Evolutionary conservation across 352 stramenopile species (phyloP).

Genomic region (Globisporangium nodosum): DNA sequence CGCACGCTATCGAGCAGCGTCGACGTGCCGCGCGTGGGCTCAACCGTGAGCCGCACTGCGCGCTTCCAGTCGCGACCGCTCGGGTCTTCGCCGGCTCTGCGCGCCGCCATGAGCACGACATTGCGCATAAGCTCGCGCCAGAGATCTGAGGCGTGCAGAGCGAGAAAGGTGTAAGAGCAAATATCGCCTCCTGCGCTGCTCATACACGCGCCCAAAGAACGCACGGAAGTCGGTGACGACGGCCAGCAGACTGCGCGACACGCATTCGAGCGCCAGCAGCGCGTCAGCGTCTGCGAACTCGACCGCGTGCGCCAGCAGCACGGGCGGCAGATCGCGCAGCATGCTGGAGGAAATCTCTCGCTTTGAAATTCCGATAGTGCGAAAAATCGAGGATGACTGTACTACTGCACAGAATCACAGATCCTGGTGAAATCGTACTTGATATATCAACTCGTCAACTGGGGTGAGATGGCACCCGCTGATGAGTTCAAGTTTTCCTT

Average conservation of each 20-base stretch:
- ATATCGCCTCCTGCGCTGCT: too few relatives aligned
- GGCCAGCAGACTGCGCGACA: slow-evolving; percentile 5
- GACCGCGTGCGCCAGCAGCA: slow-evolving; percentile 33
- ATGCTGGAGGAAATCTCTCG: not conserved
- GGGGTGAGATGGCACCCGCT: too few relatives aligned
- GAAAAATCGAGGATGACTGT: not conserved
- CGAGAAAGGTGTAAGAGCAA: slow-evolving; percentile 11
- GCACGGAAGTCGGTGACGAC: slow-evolving; percentile 11
- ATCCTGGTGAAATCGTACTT: too few relatives aligned
- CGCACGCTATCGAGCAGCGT: slow-evolving; percentile 32
- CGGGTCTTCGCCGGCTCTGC: not conserved
- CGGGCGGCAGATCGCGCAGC: slow-evolving; percentile 30
- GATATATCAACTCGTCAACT: too few relatives aligned
- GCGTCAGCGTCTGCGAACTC: slow-evolving; percentile 29
- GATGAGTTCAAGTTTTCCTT: too few relatives aligned
- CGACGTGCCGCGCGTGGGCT: slow-evolving; percentile 11
- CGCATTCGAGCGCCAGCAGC: slow-evolving; percentile 29
- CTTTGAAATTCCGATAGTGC: not conserved
- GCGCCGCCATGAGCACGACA: slow-evolving; percentile 8
- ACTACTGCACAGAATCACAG: not conserved
- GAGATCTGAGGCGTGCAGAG: slow-evolving; percentile 21
- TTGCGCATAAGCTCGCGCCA: slow-evolving; percentile 23
- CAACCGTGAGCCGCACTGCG: slow-evolving; percentile 17
- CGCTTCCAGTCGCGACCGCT: slow-evolving; percentile 27
- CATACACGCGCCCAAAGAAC: not conserved